A percentile compares a stretch with the other conserved stretches of the same genome.
phyloP scores from a whole-genome alignment of 805 yeast genomes.

The Saccharomycopsis sp. region DNA sequence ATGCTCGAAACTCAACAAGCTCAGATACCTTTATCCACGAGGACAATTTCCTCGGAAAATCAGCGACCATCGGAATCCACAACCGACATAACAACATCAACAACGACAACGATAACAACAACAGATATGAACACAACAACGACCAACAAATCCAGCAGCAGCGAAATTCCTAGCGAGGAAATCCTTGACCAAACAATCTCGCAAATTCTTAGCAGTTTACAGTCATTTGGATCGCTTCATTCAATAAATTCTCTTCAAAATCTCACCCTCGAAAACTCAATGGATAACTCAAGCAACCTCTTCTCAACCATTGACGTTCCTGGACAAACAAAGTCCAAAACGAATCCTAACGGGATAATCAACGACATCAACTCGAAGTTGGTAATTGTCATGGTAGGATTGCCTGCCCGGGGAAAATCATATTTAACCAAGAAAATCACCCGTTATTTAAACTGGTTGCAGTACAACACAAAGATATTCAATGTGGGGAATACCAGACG shows the following conservation, averaged over 20 bases:
- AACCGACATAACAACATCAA: neutral
- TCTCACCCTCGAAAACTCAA: constrained; percentile 13
- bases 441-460: constrained; percentile 88
- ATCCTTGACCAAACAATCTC: neutral
- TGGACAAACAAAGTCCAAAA: constrained; percentile 77
- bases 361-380: constrained; percentile 74
- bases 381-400: constrained; percentile 93
- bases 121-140: no score
- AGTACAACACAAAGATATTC: constrained; percentile 83
- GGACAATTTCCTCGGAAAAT: no score
- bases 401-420: constrained; percentile 74
- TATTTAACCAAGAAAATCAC: constrained; percentile 88
- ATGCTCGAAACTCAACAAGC: no score
- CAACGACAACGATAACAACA: neutral
- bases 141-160: neutral
- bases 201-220: neutral
- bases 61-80: no score
- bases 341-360: constrained; percentile 68
- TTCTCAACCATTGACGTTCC: constrained; percentile 78
- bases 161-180: neutral
- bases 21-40: no score
- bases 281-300: constrained; percentile 14
- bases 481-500: constrained; percentile 95
- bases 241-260: constrained; percentile 10
- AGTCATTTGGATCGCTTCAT: constrained; percentile 3